phyloP scores from a whole-genome alignment of 2,329 filamentous ascomycete species.

The Sporothrix phasma region DNA sequence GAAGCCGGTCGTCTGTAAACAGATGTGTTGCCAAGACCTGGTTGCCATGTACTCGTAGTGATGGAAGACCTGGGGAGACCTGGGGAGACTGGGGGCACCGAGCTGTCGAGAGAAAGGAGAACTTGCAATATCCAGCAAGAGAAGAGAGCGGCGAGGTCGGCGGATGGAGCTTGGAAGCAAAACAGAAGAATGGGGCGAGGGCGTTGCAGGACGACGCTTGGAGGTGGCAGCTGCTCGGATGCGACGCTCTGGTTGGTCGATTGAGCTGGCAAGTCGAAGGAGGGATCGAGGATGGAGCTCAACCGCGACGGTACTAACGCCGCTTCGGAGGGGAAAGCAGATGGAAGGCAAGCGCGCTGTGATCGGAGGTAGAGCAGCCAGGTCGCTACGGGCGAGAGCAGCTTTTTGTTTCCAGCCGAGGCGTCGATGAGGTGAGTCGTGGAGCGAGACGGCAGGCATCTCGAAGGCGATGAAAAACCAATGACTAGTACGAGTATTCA shows the following conservation, averaged over 20 bases:
- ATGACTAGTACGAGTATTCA: slow-evolving; percentile 10
- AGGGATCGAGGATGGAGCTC: not conserved
- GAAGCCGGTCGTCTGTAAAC: slow-evolving; percentile 8
- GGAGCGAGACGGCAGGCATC: not conserved
- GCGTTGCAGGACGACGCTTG: slow-evolving; percentile 1
- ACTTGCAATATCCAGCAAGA: not conserved
- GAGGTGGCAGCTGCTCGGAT: slow-evolving; percentile 12
- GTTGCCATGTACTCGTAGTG: slow-evolving; percentile 16
- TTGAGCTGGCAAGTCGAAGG: not conserved
- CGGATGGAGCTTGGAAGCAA: not conserved
- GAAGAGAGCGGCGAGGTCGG: not conserved
- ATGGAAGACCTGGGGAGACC: not conserved
- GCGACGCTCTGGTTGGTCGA: slow-evolving; percentile 11
- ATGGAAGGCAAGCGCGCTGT: not conserved
- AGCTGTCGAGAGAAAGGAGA: too few relatives aligned
- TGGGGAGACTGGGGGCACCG: too few relatives aligned
- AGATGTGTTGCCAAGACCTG: not conserved
- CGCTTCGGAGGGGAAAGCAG: not conserved
- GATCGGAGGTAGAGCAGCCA: not conserved
- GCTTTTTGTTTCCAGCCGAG: too few relatives aligned
- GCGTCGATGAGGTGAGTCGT: too few relatives aligned
- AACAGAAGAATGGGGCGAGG: not conserved
- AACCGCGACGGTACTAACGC: not conserved
- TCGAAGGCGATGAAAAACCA: not conserved
- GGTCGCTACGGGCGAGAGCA: too few relatives aligned